These are phyloP conservation scores for Gremmenia infestans DNA, from an alignment of 2,329 filamentous ascomycete species.

Conservation along the genomic window DNA sequence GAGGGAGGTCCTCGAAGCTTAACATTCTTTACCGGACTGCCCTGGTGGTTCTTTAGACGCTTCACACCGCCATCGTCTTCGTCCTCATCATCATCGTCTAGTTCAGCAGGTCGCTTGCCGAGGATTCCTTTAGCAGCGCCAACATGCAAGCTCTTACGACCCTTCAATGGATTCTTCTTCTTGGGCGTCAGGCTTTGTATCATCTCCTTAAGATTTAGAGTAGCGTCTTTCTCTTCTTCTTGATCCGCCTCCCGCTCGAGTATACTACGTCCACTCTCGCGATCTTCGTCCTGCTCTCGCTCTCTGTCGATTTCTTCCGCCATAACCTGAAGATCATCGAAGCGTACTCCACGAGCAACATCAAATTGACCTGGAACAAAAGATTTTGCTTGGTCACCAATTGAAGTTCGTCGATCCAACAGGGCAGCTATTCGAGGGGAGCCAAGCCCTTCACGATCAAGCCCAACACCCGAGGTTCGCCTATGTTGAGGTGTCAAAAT, in stretches of 20 bases:
- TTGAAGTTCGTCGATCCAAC: conserved; percentile 65
- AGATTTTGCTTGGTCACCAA: conserved; percentile 58
- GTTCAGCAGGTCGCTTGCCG: conserved; percentile 67
- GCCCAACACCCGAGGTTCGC: conserved; percentile 62
- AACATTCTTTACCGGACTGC: conserved; percentile 73
- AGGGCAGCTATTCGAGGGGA: conserved; percentile 70
- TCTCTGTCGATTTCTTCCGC: conserved; percentile 60
- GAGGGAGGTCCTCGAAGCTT: conserved; percentile 64
- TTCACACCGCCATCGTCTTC: conserved; percentile 59
- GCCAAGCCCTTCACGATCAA: conserved; percentile 65
- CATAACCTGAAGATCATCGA: conserved; percentile 59
- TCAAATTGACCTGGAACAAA: conserved; percentile 52
- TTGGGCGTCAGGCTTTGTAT: conserved; percentile 74
- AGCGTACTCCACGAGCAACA: conserved; percentile 47
- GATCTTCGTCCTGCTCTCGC: conserved; percentile 54
- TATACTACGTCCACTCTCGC: conserved; percentile 53
- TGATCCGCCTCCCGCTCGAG: conserved; percentile 49
- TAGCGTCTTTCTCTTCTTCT: conserved; percentile 54
- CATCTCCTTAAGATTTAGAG: conserved; percentile 67
- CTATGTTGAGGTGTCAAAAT: conserved; percentile 57
- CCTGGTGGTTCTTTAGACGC: conserved; percentile 64
- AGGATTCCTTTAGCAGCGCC: conserved; percentile 69
- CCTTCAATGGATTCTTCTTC: conserved; percentile 59
- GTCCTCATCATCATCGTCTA: conserved; percentile 56
- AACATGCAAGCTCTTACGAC: conserved; percentile 71